Conservation (phyloP, 768 basidiomycete genomes). For the Auriscalpium orientale region DNA sequence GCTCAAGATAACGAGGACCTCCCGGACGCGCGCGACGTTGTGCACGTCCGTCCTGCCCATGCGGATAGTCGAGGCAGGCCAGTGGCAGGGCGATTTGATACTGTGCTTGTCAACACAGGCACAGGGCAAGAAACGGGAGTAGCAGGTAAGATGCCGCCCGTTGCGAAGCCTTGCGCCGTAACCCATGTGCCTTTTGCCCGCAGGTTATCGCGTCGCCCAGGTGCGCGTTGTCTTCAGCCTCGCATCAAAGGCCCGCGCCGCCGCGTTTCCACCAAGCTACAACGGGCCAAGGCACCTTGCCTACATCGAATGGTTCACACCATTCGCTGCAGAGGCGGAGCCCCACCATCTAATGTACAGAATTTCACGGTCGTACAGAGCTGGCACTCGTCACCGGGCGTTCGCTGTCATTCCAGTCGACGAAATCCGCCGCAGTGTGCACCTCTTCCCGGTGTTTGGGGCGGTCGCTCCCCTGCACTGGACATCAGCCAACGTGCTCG, state of each 20-base stretch:
- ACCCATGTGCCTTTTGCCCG: not conserved
- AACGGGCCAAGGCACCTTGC: not conserved
- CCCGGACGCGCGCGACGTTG: not conserved
- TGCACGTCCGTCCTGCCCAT: not conserved
- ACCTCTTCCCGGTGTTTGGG: conserved; percentile 5
- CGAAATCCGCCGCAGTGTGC: conserved; percentile 5
- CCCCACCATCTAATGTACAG: not conserved
- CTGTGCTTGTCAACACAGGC: not conserved
- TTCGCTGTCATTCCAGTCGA: conserved; percentile 3
- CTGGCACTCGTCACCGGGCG: not conserved
- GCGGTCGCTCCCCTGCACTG: conserved; percentile 2
- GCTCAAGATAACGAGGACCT: not conserved
- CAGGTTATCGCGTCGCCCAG: conserved; percentile 1
- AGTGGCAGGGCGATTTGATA: conserved; percentile 2
- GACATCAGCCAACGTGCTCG: conserved; percentile 9
- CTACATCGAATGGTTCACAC: conserved; percentile 3
- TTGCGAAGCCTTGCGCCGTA: not conserved
- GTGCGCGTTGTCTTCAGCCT: not conserved
- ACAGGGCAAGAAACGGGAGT: not conserved
- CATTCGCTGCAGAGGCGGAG: not conserved
- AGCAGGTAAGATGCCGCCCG: not conserved
- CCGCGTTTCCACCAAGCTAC: not conserved
- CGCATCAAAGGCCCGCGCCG: not conserved
- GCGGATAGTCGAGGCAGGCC: not conserved
- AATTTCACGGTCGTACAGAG: not conserved